These are phyloP conservation scores for Mortierella sp. DNA, from an alignment of 371 early-diverging fungal species.

Conservation along the genomic window DNA sequence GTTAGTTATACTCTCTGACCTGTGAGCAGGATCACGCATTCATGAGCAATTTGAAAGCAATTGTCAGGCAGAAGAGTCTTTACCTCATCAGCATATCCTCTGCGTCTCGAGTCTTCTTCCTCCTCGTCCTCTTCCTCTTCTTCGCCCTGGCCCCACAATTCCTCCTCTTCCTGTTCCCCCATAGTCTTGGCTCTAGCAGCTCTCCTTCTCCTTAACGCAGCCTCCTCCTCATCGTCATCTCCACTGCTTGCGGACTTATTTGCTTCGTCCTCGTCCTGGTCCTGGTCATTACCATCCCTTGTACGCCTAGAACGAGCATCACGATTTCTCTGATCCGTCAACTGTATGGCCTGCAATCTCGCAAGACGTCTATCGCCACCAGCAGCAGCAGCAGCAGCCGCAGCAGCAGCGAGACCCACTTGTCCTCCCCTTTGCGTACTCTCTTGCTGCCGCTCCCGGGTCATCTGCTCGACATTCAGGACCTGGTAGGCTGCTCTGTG, in stretches of 20 bases:
- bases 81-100: constrained; percentile 33
- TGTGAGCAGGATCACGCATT: not conserved
- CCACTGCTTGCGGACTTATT: constrained; percentile 39
- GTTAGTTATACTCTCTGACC: not conserved
- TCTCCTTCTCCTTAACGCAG: constrained; percentile 46
- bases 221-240: constrained; percentile 58
- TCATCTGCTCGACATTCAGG: constrained; percentile 52
- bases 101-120: constrained; percentile 38
- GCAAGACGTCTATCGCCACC: constrained; percentile 37
- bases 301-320: constrained; percentile 32
- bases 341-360: constrained; percentile 38
- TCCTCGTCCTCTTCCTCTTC: constrained; percentile 65
- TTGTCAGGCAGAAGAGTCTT: constrained; percentile 23
- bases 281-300: constrained; percentile 37
- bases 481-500: constrained; percentile 39
- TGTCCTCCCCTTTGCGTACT: not conserved
- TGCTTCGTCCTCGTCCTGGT: constrained; percentile 29
- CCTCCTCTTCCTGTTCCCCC: constrained; percentile 53
- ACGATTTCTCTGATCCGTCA: constrained; percentile 27
- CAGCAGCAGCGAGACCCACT: not conserved
- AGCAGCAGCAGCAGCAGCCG: not conserved
- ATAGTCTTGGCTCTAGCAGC: constrained; percentile 55
- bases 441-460: constrained; percentile 40
- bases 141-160: constrained; percentile 58
- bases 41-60: not conserved